phyloP scores from a whole-genome alignment of 2,329 filamentous ascomycete genomes.

The Aspergillus sp. region DNA sequence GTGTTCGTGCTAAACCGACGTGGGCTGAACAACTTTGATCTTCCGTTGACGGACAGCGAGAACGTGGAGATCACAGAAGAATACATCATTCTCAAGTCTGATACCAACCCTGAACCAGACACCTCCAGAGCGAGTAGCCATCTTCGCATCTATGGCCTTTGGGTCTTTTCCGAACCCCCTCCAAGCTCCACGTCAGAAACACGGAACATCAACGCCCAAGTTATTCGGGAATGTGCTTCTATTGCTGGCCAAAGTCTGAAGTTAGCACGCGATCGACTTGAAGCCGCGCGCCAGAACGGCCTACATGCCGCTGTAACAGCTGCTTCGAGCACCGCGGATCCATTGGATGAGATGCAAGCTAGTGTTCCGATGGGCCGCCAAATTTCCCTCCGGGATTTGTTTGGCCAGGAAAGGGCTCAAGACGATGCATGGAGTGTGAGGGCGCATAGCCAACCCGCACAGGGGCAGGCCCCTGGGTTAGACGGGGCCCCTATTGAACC shows the following conservation, averaged over 20 bases:
- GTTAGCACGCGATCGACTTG: slow-evolving; percentile 41
- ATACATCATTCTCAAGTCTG: slow-evolving; percentile 59
- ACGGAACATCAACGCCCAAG: slow-evolving; percentile 52
- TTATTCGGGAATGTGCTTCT: slow-evolving; percentile 57
- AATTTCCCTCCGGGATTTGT: slow-evolving; percentile 54
- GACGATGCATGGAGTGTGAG: slow-evolving; percentile 54
- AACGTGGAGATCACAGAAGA: slow-evolving; percentile 66
- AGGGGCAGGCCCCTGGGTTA: slow-evolving; percentile 18
- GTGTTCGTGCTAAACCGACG: slow-evolving; percentile 74
- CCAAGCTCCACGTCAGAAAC: slow-evolving; percentile 55
- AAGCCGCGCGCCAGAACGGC: slow-evolving; percentile 34
- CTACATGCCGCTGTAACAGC: slow-evolving; percentile 34
- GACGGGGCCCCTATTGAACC: slow-evolving; percentile 13
- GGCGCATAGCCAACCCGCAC: slow-evolving; percentile 40
- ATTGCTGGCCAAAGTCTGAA: slow-evolving; percentile 52
- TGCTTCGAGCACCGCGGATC: slow-evolving; percentile 27
- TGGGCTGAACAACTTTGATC: slow-evolving; percentile 68
- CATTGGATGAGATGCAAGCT: slow-evolving; percentile 38
- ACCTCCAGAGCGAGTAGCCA: slow-evolving; percentile 20
- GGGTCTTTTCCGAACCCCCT: slow-evolving; percentile 63
- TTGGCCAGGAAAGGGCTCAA: slow-evolving; percentile 54
- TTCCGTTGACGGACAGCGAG: slow-evolving; percentile 58
- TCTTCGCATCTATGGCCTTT: slow-evolving; percentile 57
- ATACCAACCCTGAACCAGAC: slow-evolving; percentile 30
- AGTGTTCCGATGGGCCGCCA: slow-evolving; percentile 54